phyloP scores from a whole-genome alignment of 805 yeast genomes.

The Pichia insulana region DNA sequence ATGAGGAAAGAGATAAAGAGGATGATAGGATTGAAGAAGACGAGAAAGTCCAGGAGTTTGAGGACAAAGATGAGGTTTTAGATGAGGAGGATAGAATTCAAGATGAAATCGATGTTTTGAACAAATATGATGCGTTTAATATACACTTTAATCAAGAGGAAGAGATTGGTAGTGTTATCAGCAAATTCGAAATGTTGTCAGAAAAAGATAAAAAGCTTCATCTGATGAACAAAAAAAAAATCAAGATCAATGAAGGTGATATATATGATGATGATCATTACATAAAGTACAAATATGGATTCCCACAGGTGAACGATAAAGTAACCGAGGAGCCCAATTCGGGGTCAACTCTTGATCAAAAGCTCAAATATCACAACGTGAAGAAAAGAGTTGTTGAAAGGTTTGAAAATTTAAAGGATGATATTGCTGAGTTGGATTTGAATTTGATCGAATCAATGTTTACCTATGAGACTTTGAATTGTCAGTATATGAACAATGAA shows the following conservation, averaged over 20 bases:
- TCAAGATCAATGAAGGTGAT: constrained; percentile 9
- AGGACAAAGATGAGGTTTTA: constrained; percentile 13
- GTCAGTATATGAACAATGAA: constrained; percentile 41
- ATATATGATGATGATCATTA: constrained; percentile 22
- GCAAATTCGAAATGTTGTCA: constrained; percentile 21
- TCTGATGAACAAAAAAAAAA: constrained; percentile 17
- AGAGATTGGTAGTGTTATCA: constrained; percentile 27
- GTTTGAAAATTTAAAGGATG: constrained; percentile 23
- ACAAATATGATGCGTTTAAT: constrained; percentile 60
- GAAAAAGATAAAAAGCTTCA: background rate
- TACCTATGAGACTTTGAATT: constrained; percentile 62
- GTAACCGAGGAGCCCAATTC: constrained; percentile 1
- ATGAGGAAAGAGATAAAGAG: constrained; percentile 13
- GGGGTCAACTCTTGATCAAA: constrained; percentile 10
- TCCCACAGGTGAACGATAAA: constrained; percentile 5
- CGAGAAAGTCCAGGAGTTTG: constrained; percentile 13
- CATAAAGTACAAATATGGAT: constrained; percentile 27
- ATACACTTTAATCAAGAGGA: constrained; percentile 56
- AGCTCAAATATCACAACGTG: constrained; percentile 31
- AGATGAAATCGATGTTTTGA: constrained; percentile 23
- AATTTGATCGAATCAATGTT: constrained; percentile 56
- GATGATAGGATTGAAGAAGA: constrained; percentile 18
- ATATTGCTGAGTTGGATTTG: constrained; percentile 35
- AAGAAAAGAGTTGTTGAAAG: constrained; percentile 39
- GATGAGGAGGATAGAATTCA: constrained; percentile 33